Base-by-base conservation (phyloP, 768 basidiomycete species). In the Erythrobasidium yunnanense region DNA sequence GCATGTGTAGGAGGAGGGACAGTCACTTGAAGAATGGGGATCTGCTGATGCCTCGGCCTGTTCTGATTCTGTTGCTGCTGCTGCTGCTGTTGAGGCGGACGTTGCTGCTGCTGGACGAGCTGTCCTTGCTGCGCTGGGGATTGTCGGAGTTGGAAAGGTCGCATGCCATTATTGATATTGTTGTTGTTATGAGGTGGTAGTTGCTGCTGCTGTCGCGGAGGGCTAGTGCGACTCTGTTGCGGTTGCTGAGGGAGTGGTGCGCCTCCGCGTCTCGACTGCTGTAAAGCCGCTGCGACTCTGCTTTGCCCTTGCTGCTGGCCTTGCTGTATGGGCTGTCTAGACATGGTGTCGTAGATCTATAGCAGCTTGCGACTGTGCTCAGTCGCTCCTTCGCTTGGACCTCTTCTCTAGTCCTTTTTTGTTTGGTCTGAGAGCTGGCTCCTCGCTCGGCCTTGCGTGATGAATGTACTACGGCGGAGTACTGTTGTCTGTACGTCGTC, bases 1-100 rank as follows among this genome's bases (percentile, higher is more conserved):
- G 27, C 42, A 62, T 46, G 57, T n/a, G 45, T 30, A 11, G 57
- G 57, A 23, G 49, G 46, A 2, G 60, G 60, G 7, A 63, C 60
- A 18, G 60, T 51, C 22, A 63, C 60, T 25, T 63, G 20, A 15
- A 63, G 60, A 20, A 25, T 38, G 32, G 60, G 60, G 20, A 63
- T 30, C n/a, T 46, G 11, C 32, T 23, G 38, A 15, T 38, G 56
- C 17, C 54, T 32, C 15, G 42, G 22, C 22, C 42, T 45, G 15
- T 15, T 45, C 42, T 15, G 42, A 7, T 3, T 2, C 25, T 55
- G 54, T 33, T 4, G 4, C 42, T 46, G 38, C 13, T 46, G 56
- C 22, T 58, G 56, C 15, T 58, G 56, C 11, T 22, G 54, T 6
- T 55, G 15, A 15, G 18, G 7, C 30, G 30, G 54, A 17, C n/a